These are phyloP conservation scores for Arthroderma uncinatum DNA, from an alignment of 2,329 filamentous ascomycete species.

Conservation along the genomic window DNA sequence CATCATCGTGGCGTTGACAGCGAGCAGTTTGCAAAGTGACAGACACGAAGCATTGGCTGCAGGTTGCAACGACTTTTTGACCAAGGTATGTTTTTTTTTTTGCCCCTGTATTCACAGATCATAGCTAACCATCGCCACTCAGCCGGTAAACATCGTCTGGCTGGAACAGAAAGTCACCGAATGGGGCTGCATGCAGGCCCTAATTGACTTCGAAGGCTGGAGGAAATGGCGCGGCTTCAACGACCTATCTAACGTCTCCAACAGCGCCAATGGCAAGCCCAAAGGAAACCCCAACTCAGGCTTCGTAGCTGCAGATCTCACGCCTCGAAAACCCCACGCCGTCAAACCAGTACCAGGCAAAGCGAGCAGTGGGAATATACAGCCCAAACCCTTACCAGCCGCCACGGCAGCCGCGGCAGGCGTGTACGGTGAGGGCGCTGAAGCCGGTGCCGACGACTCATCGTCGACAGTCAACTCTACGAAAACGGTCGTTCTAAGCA, in stretches of 20 bases:
- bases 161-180: slow-evolving; percentile 95
- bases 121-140: slow-evolving; percentile 13
- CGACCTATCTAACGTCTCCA: neutral
- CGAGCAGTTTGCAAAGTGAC: slow-evolving; percentile 88
- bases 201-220: slow-evolving; percentile 98
- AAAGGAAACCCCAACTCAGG: neutral
- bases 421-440: neutral
- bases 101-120: slow-evolving; percentile 7
- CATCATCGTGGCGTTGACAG: slow-evolving; percentile 93
- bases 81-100: slow-evolving; percentile 55
- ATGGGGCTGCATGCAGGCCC: slow-evolving; percentile 98
- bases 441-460: neutral
- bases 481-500: neutral
- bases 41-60: slow-evolving; percentile 88
- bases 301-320: neutral
- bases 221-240: slow-evolving; percentile 87
- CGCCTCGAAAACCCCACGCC: neutral
- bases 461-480: neutral
- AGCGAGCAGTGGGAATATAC: neutral
- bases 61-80: slow-evolving; percentile 96
- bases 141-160: slow-evolving; percentile 98
- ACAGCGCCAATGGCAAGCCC: neutral
- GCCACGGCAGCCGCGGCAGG: neutral
- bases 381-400: neutral
- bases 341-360: neutral